Conservation (phyloP, 768 basidiomycete species). For the Hericium erinaceus region DNA sequence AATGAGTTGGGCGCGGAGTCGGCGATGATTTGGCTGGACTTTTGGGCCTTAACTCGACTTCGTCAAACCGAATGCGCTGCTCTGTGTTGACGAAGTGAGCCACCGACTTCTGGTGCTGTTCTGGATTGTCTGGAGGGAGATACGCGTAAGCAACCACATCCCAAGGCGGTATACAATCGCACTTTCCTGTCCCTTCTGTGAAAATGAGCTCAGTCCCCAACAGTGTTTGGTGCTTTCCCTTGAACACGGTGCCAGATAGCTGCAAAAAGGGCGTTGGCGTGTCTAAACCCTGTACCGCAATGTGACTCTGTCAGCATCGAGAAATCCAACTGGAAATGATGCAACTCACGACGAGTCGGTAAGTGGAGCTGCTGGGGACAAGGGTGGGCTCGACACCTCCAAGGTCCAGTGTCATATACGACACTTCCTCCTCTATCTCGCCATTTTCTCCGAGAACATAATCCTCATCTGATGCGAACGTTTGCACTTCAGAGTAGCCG, state of each 20-base stretch:
- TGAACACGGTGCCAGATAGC: conserved; percentile 64
- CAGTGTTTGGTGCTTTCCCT: conserved; percentile 57
- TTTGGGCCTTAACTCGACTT: conserved; percentile 50
- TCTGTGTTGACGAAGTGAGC: conserved; percentile 52
- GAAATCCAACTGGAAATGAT: no score
- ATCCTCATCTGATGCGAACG: conserved; percentile 58
- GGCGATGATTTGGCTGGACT: background rate
- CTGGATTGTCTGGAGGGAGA: conserved; percentile 29
- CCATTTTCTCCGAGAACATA: conserved; percentile 39
- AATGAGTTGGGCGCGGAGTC: no score
- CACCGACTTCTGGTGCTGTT: conserved; percentile 42
- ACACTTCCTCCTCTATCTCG: conserved; percentile 39
- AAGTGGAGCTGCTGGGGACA: conserved; percentile 59
- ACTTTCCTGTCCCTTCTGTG: conserved; percentile 53
- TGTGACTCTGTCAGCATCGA: background rate
- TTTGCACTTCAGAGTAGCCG: conserved; percentile 58
- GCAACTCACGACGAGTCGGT: conserved; percentile 61
- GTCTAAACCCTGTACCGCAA: conserved; percentile 48
- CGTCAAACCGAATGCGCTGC: conserved; percentile 63
- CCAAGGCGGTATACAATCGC: no score
- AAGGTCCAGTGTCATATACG: conserved; percentile 69
- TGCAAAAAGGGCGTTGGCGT: conserved; percentile 72
- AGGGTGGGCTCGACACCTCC: conserved; percentile 65
- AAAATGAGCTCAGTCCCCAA: conserved; percentile 74
- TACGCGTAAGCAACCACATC: background rate